These are phyloP conservation scores for Rhododendron molle DNA, from an alignment of 148 eudicot species.

Conservation along the genomic window DNA sequence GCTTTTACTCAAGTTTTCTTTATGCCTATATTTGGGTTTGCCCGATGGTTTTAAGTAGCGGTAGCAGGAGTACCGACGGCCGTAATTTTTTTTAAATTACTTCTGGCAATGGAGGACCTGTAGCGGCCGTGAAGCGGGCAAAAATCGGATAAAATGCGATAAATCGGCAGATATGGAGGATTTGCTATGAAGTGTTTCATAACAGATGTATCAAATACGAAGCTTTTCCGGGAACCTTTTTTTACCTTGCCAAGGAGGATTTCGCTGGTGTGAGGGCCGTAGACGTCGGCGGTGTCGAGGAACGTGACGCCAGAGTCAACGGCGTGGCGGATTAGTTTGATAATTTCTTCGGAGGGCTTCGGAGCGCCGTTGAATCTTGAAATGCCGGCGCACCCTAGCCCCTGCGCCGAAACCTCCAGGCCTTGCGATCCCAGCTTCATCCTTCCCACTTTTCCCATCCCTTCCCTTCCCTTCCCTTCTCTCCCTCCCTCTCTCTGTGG, in stretches of 20 bases:
- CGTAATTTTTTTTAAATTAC: no score
- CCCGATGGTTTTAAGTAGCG: no score
- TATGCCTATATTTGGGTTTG: not conserved
- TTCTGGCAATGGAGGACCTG: no score
- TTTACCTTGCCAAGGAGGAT: slow-evolving; percentile 1
- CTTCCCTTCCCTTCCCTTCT: not conserved
- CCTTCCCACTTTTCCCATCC: not conserved
- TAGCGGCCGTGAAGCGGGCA: no score
- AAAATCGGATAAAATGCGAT: no score
- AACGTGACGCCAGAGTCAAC: slow-evolving; percentile 2
- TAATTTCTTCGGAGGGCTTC: not conserved
- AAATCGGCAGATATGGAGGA: no score
- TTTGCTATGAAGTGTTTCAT: not conserved
- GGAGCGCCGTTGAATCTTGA: not conserved
- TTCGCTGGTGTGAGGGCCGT: not conserved
- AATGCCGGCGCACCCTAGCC: not conserved
- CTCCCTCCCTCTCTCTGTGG: not conserved
- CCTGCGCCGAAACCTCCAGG: slow-evolving; percentile 3
- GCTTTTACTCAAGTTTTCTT: not conserved
- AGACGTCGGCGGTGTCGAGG: slow-evolving; percentile 8
- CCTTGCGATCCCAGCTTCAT: not conserved
- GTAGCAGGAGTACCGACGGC: not conserved
- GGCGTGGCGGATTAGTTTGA: not conserved
- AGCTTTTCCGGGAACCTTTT: not conserved
- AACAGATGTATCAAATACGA: not conserved